A percentile compares a stretch with the other conserved stretches of the same genome.
Evolutionary conservation across 1,284 basidiomycete species (phyloP).

Genomic region (Phellinidium pouzarii): DNA sequence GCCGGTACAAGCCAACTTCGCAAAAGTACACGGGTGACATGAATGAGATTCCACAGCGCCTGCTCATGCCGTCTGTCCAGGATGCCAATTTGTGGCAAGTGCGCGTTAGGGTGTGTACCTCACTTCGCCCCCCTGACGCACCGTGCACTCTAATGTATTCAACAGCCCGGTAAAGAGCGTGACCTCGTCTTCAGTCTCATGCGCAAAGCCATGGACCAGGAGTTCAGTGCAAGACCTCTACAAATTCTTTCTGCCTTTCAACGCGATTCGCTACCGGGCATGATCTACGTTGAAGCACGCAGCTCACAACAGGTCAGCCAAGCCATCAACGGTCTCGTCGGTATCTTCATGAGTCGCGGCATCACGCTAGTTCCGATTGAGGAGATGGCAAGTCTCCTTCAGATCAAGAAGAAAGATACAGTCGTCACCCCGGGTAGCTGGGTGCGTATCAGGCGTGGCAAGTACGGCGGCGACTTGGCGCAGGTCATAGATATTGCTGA

Average conservation of each 20-base stretch:
- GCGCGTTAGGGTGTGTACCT: conserved; percentile 75
- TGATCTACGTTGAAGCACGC: conserved; percentile 94
- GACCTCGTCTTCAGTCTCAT: conserved; percentile 93
- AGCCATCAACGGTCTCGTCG: conserved; percentile 87
- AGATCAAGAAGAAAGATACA: conserved; percentile 91
- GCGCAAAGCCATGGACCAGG: conserved; percentile 81
- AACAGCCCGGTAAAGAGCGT: conserved; percentile 82
- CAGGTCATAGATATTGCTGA: conserved; percentile 92
- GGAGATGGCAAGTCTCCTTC: conserved; percentile 95
- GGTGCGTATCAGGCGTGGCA: conserved; percentile 93
- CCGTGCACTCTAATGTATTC: conserved; percentile 2
- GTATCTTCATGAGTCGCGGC: conserved; percentile 79
- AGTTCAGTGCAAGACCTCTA: conserved; percentile 71
- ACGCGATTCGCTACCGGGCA: conserved; percentile 90
- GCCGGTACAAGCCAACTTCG: conserved; percentile 69
- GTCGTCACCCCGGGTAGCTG: conserved; percentile 85
- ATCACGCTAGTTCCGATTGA: conserved; percentile 91
- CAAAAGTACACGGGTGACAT: conserved; percentile 82
- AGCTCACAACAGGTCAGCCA: conserved; percentile 82
- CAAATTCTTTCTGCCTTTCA: conserved; percentile 91
- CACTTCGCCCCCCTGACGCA: neutral
- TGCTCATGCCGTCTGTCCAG: conserved; percentile 94
- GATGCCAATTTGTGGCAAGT: conserved; percentile 97
- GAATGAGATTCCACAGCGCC: conserved; percentile 92
- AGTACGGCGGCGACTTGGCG: conserved; percentile 91